phyloP scores from a whole-genome alignment of 768 basidiomycete species.

The Tylopilus intermedius region DNA sequence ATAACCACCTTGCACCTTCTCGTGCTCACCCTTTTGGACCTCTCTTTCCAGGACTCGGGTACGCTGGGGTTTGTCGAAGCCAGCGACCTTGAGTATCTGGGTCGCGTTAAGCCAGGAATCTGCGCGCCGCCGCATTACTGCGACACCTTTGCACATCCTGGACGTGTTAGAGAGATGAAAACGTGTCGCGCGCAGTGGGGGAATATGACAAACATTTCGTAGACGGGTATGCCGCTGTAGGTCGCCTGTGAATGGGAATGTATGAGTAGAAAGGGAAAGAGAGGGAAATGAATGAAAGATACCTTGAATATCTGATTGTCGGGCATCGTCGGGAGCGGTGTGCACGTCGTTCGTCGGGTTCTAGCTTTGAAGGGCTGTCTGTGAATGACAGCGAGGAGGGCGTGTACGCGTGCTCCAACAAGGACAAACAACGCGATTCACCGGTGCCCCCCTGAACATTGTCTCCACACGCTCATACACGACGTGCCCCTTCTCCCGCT shows the following conservation, averaged over 20 bases:
- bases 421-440: slow-evolving; percentile 36
- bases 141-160: slow-evolving; percentile 93
- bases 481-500: neutral
- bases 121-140: slow-evolving; percentile 93
- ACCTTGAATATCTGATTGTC: slow-evolving; percentile 90
- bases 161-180: slow-evolving; percentile 37
- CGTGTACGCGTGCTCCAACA: slow-evolving; percentile 37
- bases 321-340: slow-evolving; percentile 51
- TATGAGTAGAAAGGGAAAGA: slow-evolving; percentile 3
- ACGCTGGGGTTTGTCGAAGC: slow-evolving; percentile 97
- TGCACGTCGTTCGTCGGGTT: slow-evolving; percentile 10
- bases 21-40: slow-evolving; percentile 97
- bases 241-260: slow-evolving; percentile 55
- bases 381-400: neutral
- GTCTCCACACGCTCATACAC: neutral
- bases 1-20: slow-evolving; percentile 99
- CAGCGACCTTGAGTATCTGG: slow-evolving; percentile 97
- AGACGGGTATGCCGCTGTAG: slow-evolving; percentile 89
- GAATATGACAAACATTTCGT: slow-evolving; percentile 68
- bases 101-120: slow-evolving; percentile 99
- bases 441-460: slow-evolving; percentile 12
- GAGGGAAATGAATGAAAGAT: neutral
- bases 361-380: slow-evolving; percentile 6
- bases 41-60: slow-evolving; percentile 97
- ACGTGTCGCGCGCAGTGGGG: slow-evolving; percentile 32